phyloP scores from a whole-genome alignment of 139 green algal species.

The Coccomyxa sp. region DNA sequence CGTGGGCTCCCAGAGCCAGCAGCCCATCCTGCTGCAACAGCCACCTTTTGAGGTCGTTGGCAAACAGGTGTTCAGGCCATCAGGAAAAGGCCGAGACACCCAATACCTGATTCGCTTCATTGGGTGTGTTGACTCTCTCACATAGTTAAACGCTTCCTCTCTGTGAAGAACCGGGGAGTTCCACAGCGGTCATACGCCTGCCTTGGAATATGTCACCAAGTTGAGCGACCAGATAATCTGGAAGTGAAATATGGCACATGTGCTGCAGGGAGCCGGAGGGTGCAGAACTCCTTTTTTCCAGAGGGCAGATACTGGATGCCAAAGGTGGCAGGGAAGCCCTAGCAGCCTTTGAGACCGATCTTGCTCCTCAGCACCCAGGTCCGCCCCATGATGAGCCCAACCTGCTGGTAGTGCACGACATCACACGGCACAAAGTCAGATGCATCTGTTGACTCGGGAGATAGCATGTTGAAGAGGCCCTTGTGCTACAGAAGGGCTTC shows the following conservation, averaged over 20 bases:
- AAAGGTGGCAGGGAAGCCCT: no score
- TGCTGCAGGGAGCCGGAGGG: not conserved
- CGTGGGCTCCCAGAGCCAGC: not conserved
- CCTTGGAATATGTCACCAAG: not conserved
- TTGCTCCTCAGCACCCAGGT: no score
- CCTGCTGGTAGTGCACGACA: not conserved
- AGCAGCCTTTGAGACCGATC: no score
- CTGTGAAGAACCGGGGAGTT: not conserved
- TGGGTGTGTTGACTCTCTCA: conserved; percentile 4
- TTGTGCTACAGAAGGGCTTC: not conserved
- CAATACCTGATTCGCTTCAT: conserved; percentile 15
- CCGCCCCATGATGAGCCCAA: not conserved
- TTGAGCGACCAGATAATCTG: no score
- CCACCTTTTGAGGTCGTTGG: not conserved
- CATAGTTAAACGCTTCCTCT: not conserved
- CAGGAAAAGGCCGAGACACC: conserved; percentile 1
- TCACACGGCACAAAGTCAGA: not conserved
- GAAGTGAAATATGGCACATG: no score
- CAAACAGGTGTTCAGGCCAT: conserved; percentile 8
- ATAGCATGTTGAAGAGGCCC: not conserved
- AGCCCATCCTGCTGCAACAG: not conserved
- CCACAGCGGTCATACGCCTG: not conserved
- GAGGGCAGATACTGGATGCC: not conserved
- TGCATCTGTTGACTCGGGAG: not conserved
- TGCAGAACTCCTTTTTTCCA: not conserved